Conservation (phyloP, 2,329 filamentous ascomycete genomes). For the Aspergillus fischeri region DNA sequence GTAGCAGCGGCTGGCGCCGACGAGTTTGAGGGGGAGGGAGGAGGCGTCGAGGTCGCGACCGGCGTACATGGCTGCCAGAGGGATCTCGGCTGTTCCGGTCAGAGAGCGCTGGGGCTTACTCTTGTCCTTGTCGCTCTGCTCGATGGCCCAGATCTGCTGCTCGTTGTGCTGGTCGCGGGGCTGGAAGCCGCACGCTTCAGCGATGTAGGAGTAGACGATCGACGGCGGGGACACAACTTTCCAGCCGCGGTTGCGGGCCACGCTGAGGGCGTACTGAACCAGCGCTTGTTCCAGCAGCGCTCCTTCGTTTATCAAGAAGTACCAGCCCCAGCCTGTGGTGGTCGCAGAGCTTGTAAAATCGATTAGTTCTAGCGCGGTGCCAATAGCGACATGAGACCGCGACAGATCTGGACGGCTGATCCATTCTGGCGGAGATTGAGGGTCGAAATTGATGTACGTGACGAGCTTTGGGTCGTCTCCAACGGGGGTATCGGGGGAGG, state of each 20-base stretch:
- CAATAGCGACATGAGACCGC: slow-evolving; percentile 82
- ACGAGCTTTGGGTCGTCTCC: slow-evolving; percentile 63
- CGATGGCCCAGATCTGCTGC: slow-evolving; percentile 82
- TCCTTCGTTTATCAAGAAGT: slow-evolving; percentile 88
- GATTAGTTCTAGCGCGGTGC: slow-evolving; percentile 77
- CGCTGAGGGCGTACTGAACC: slow-evolving; percentile 74
- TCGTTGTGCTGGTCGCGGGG: slow-evolving; percentile 86
- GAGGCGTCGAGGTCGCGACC: slow-evolving; percentile 61
- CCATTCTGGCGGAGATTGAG: slow-evolving; percentile 37
- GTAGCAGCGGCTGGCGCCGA: slow-evolving; percentile 88
- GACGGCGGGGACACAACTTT: slow-evolving; percentile 76
- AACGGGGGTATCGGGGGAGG: slow-evolving; percentile 68
- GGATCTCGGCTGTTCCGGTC: slow-evolving; percentile 89
- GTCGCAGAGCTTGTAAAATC: slow-evolving; percentile 79
- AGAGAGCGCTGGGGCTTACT: slow-evolving; percentile 69
- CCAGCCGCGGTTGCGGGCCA: slow-evolving; percentile 73
- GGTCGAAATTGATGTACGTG: slow-evolving; percentile 74
- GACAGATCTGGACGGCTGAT: slow-evolving; percentile 20
- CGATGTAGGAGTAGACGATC: slow-evolving; percentile 88
- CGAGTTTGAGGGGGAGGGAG: slow-evolving; percentile 70
- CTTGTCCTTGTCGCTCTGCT: slow-evolving; percentile 61
- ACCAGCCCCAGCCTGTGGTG: slow-evolving; percentile 96
- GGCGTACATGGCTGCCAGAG: slow-evolving; percentile 85
- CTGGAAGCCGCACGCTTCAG: slow-evolving; percentile 87
- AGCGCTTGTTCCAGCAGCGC: slow-evolving; percentile 93